Evolutionary conservation across 148 eudicot genomes (phyloP).

Genomic region (Oxyria digyna): DNA sequence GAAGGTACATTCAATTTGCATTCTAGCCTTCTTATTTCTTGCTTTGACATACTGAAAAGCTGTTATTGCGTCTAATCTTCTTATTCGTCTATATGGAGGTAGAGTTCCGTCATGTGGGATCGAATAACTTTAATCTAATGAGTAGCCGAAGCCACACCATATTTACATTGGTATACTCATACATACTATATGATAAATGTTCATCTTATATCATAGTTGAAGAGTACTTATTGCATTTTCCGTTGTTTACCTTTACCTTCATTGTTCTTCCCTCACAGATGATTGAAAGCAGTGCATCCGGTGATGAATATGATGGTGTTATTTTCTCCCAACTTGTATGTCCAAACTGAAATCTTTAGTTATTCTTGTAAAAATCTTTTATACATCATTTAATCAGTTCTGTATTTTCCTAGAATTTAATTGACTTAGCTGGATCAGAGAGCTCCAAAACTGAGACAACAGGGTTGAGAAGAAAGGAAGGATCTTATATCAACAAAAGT

Average conservation of each 20-base stretch:
- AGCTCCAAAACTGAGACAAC: conserved; percentile 80
- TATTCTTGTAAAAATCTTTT: background rate
- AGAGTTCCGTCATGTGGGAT: conserved; percentile 83
- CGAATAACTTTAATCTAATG: conserved; percentile 63
- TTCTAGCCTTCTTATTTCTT: background rate
- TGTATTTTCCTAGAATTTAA: conserved; percentile 42
- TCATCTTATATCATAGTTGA: background rate
- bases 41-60: background rate
- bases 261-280: conserved; percentile 25
- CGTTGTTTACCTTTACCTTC: background rate
- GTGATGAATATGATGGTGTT: conserved; percentile 51
- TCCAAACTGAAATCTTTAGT: conserved; percentile 4
- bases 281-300: conserved; percentile 57
- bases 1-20: conserved; percentile 37
- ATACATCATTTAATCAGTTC: background rate
- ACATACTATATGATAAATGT: conserved; percentile 1
- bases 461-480: conserved; percentile 73
- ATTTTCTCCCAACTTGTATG: conserved; percentile 51
- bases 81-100: conserved; percentile 9
- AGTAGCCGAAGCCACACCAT: conserved; percentile 90
- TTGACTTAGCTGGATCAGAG: conserved; percentile 80
- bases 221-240: background rate
- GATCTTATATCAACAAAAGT: conserved; percentile 76
- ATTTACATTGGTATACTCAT: conserved; percentile 48
- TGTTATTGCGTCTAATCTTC: background rate